phyloP scores from a whole-genome alignment of 768 basidiomycete species.

The Boletus fagicola region DNA sequence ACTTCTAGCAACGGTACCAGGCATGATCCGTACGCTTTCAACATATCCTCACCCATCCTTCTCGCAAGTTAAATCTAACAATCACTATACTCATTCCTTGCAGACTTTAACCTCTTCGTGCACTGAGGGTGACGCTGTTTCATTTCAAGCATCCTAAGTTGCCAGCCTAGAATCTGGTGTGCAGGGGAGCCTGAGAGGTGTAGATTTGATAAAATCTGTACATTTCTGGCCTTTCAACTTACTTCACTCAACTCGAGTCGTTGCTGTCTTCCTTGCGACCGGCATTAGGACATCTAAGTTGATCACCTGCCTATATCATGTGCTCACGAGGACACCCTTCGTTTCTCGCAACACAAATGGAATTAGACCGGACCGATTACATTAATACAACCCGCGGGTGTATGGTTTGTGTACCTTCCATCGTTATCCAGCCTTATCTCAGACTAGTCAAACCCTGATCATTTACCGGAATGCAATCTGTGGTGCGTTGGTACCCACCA shows the following conservation, averaged over 20 bases:
- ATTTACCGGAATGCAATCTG: constrained; percentile 20
- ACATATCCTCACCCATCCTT: too few relatives aligned
- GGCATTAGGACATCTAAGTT: background rate
- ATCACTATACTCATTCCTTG: background rate
- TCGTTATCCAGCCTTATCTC: background rate
- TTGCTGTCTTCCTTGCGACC: background rate
- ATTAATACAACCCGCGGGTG: background rate
- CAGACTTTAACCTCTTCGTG: background rate
- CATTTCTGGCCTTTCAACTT: background rate
- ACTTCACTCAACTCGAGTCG: background rate
- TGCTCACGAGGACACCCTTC: background rate
- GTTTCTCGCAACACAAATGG: background rate
- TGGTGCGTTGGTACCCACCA: constrained; percentile 63
- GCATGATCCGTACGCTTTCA: too few relatives aligned
- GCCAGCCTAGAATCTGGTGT: too few relatives aligned
- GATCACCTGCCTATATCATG: background rate
- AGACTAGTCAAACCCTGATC: background rate
- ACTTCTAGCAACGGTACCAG: too few relatives aligned
- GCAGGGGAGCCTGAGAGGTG: too few relatives aligned
- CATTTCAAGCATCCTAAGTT: background rate
- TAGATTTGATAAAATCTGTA: background rate
- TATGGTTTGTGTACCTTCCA: background rate
- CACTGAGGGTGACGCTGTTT: background rate
- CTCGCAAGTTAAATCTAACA: background rate
- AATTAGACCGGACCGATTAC: background rate